Evolutionary conservation across 495 filamentous ascomycete genomes (phyloP), one percentile per base, ranked within the genome.

Genomic region (Mytilinidion resinicola): DNA sequence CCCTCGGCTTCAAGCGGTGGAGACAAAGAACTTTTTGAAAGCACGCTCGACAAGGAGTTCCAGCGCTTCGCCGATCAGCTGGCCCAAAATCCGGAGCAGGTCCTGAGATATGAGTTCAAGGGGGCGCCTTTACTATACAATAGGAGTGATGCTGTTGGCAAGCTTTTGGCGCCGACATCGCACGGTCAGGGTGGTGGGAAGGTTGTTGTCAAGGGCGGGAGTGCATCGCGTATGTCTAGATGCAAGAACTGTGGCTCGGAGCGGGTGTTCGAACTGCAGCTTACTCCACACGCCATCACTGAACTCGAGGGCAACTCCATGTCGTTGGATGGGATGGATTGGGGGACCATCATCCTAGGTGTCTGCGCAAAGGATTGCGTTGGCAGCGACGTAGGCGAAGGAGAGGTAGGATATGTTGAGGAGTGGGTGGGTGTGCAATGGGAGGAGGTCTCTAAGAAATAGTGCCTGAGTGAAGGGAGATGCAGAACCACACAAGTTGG

Each of bases 401-500:
- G 74, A 0, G 70, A 73, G 36, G 76, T 79, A 19, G 88, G 82
- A 0, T 96, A 90, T 74, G 63, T 90, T 41, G 95, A 96, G 75
- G 93, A 98, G 73, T 96, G 95, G 92, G 85, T 81, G 17, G 92
- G 93, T 8, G 93, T 96, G 67, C 93, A 97, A 76, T 98, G 92
- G 93, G 93, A 97, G 77, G 89, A 95, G 71, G 57, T 72, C 59
- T 30, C 48, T 30, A 49, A 49, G 46, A 49, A 25, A 9, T 42
- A 42, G 39, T 12, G 39, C 11, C 39, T 14, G 46, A 25, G 21
- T 49, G 46, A 49, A 4, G 15, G 15, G 46, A 30, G 2, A 14
- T 49, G 20, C 25, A 30, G 6, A 6, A 30, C 25, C 25, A 30
- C 25, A 30, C 3, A 30, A 30, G 25, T n/a, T n/a, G 44, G 21